A percentile compares a stretch with the other conserved stretches of the same genome.
These are phyloP conservation scores for Rhododendron simsii DNA, from an alignment of 148 eudicot species.

Conservation along the genomic window DNA sequence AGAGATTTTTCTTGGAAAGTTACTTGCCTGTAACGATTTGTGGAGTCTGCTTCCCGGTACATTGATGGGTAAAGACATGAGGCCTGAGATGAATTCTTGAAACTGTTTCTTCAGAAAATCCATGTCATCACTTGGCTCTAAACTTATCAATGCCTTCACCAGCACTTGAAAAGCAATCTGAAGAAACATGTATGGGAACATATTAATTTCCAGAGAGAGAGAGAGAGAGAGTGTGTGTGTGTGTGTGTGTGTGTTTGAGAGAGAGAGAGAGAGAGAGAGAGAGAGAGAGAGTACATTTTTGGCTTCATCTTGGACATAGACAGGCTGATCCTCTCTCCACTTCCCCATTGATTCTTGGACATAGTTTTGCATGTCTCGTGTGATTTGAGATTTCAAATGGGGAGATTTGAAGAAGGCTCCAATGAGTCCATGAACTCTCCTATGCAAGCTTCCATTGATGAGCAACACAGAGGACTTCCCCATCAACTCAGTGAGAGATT, in stretches of 20 bases:
- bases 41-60: slow-evolving; percentile 82
- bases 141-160: slow-evolving; percentile 75
- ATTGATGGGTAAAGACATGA: slow-evolving; percentile 80
- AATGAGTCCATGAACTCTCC: slow-evolving; percentile 76
- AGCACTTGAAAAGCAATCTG: slow-evolving; percentile 92
- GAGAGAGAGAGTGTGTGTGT: neutral
- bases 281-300: slow-evolving; percentile 37
- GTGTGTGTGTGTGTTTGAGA: neutral
- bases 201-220: neutral
- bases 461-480: slow-evolving; percentile 71
- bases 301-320: slow-evolving; percentile 75
- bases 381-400: slow-evolving; percentile 64
- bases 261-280: neutral
- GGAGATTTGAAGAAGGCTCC: slow-evolving; percentile 75
- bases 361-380: slow-evolving; percentile 52
- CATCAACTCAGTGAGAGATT: slow-evolving; percentile 82
- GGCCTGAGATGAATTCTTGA: slow-evolving; percentile 85
- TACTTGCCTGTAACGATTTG: slow-evolving; percentile 66
- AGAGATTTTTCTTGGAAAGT: neutral
- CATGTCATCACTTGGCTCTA: slow-evolving; percentile 79
- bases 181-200: slow-evolving; percentile 7
- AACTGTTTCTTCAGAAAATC: slow-evolving; percentile 61
- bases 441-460: slow-evolving; percentile 77
- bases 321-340: slow-evolving; percentile 47
- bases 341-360: slow-evolving; percentile 48